Conservation (phyloP, 768 basidiomycete genomes). For the Xerocomellus intermedius region DNA sequence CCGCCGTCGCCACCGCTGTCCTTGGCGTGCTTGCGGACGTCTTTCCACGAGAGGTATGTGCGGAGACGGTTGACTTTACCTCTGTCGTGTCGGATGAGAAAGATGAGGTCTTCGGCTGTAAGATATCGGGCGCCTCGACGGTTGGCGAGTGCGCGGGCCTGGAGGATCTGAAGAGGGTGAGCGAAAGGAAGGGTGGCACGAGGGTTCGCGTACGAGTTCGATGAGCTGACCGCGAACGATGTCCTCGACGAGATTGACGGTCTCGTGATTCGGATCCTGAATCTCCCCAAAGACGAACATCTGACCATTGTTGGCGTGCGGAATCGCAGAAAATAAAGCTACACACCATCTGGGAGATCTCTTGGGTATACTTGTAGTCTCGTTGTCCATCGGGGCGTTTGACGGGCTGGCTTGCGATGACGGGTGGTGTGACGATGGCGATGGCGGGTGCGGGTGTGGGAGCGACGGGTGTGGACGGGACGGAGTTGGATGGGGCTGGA, state of each 20-base stretch:
- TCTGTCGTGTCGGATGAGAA: constrained; percentile 91
- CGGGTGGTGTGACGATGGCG: constrained; percentile 9
- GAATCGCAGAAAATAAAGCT: not conserved
- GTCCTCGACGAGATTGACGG: constrained; percentile 93
- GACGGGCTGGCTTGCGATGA: constrained; percentile 2
- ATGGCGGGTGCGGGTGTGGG: constrained; percentile 1
- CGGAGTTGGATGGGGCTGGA: constrained; percentile 7
- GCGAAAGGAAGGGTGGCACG: not conserved
- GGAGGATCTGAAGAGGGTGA: constrained; percentile 61
- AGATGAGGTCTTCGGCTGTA: constrained; percentile 93
- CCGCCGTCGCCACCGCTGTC: constrained; percentile 83
- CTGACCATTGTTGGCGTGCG: constrained; percentile 36
- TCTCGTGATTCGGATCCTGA: constrained; percentile 82
- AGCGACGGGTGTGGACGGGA: constrained; percentile 24
- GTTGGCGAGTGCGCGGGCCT: constrained; percentile 81
- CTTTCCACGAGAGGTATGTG: constrained; percentile 96
- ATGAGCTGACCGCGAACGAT: constrained; percentile 88
- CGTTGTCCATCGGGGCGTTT: constrained; percentile 32
- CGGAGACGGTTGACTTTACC: constrained; percentile 91
- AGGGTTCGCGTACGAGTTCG: constrained; percentile 59
- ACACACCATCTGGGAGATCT: constrained; percentile 91
- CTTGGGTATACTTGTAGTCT: constrained; percentile 87
- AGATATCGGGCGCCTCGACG: constrained; percentile 83
- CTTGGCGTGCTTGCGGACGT: constrained; percentile 93
- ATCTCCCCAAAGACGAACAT: constrained; percentile 99